phyloP scores from a whole-genome alignment of 2,329 filamentous ascomycete species.

The Endocalyx cinctus region DNA sequence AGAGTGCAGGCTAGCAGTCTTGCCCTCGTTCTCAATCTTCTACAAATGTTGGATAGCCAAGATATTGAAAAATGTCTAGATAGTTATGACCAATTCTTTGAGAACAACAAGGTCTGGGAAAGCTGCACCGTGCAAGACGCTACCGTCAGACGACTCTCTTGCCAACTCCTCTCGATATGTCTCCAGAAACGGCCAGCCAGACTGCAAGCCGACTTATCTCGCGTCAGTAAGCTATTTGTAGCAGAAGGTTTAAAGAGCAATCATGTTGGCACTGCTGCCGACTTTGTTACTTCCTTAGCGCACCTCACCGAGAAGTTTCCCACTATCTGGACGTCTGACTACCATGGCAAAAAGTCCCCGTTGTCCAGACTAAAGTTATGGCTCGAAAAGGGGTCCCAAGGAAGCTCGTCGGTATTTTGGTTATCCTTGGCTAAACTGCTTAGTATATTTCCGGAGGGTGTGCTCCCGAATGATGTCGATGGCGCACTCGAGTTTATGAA shows the following conservation, averaged over 20 bases:
- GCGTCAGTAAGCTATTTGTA: slow-evolving; percentile 58
- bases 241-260: slow-evolving; percentile 67
- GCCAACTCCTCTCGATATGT: slow-evolving; percentile 45
- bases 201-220: slow-evolving; percentile 44
- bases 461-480: slow-evolving; percentile 49
- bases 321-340: slow-evolving; percentile 65
- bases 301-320: slow-evolving; percentile 61
- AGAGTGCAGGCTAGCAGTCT: slow-evolving; percentile 61
- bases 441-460: slow-evolving; percentile 45
- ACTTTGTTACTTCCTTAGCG: slow-evolving; percentile 64
- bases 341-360: slow-evolving; percentile 50
- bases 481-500: slow-evolving; percentile 58
- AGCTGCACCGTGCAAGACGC: slow-evolving; percentile 59
- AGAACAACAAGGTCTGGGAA: slow-evolving; percentile 62
- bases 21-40: slow-evolving; percentile 49
- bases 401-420: slow-evolving; percentile 72
- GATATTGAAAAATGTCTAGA: slow-evolving; percentile 58
- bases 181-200: slow-evolving; percentile 42
- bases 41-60: slow-evolving; percentile 40
- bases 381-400: slow-evolving; percentile 78
- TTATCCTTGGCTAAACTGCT: slow-evolving; percentile 59
- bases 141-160: slow-evolving; percentile 45
- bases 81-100: slow-evolving; percentile 63
- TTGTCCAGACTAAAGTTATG: slow-evolving; percentile 62
- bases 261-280: slow-evolving; percentile 69